Evolutionary conservation across 2,329 filamentous ascomycete genomes (phyloP), one percentile per base, ranked within the genome.

Genomic region (Neurospora crassa): DNA sequence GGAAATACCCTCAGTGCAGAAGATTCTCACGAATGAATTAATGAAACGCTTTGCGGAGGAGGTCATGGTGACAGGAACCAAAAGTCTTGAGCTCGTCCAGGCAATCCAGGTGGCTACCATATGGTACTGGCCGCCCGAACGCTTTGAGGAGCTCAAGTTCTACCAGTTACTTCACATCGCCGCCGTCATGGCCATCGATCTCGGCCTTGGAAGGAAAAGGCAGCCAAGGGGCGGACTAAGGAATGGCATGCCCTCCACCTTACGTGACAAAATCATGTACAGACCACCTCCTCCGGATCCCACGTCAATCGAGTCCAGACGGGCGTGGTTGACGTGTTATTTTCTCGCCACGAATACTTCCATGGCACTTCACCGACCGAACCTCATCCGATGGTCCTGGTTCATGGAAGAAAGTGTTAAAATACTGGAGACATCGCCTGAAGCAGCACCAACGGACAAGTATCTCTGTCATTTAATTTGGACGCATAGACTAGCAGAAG

Each of bases 71-170:
- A 87, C 88, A 7, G 93, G 92, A 14, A 90, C 93, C 76, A 97
- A 96, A 83, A 92, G 88, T 43, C 81, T 97, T 20, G 94, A 97
- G 79, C 83, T 97, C 7, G 88, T 96, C 10, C 94, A 97, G 81
- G 88, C 92, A 1, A 82, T 97, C 53, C 86, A 92, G 71, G 83
- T 97, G 3, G 85, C 89, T 7, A 89, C 90, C n/a, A 87, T 94
- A 24, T 97, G 93, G 92, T 96, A 97, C 79, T 90, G 89, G 79
- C 92, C 93, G 18, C 93, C 93, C 0, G 90, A 95, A 75, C 87
- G 92, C 76, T 92, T 92, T 72, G 92, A 96, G 77, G 91, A 96
- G 81, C 88, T 95, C 77, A 96, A 96, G 78, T 96, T 96, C 79
- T 97, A 96, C 81, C 92, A 95, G 82, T 86, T 96, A 74, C 89